Conservation (phyloP, 305 asterid species). For the Fraxinus sp. region DNA sequence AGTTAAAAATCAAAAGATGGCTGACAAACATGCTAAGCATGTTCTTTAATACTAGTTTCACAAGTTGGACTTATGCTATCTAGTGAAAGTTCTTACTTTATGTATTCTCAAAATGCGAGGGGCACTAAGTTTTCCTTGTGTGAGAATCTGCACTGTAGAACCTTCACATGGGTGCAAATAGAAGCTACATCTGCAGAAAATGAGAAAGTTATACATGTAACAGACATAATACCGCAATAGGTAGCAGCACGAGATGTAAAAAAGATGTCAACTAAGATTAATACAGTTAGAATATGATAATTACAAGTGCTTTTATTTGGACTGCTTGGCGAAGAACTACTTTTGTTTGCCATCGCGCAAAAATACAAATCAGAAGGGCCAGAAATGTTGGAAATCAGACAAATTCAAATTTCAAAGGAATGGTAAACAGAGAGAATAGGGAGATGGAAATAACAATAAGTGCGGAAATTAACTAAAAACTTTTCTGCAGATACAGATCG, state of each 20-base stretch:
- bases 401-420: not conserved
- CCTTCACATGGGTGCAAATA: constrained; percentile 88
- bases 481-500: not conserved
- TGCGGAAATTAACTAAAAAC: not conserved
- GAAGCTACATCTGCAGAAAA: constrained; percentile 84
- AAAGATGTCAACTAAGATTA: not conserved
- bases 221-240: not conserved
- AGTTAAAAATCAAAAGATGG: constrained; percentile 10
- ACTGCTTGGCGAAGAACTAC: not conserved
- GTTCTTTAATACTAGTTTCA: constrained; percentile 16
- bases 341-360: not conserved
- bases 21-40: not conserved
- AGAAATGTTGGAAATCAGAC: constrained; percentile 7
- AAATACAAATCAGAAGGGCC: not conserved
- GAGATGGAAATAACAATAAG: not conserved
- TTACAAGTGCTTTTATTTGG: not conserved
- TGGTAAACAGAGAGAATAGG: not conserved
- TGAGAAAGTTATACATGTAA: constrained; percentile 26
- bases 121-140: constrained; percentile 93
- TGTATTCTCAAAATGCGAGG: constrained; percentile 95
- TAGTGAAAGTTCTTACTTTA: constrained; percentile 54
- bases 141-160: constrained; percentile 66
- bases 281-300: not conserved
- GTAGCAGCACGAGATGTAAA: constrained; percentile 8
- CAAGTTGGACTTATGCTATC: constrained; percentile 10